These are phyloP conservation scores for Euphorbia corollata DNA, from an alignment of 441 rosid genomes.

Conservation along the genomic window DNA sequence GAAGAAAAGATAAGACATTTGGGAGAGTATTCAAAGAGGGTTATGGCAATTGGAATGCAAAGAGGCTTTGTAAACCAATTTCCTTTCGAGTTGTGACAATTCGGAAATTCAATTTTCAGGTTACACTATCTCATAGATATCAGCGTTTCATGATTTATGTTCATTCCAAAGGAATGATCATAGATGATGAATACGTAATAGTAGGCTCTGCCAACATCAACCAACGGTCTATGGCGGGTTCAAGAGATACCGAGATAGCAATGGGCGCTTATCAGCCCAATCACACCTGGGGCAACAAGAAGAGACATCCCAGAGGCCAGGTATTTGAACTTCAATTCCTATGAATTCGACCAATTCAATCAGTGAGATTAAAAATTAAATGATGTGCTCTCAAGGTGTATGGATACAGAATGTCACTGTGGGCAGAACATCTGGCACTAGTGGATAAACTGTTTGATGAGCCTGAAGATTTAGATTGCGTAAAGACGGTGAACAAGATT, in stretches of 20 bases:
- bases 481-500: slow-evolving; percentile 50
- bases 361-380: not conserved
- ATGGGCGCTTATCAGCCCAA: slow-evolving; percentile 75
- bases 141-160: slow-evolving; percentile 78
- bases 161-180: slow-evolving; percentile 80
- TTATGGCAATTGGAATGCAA: too few species aligned
- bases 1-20: not conserved
- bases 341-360: not conserved
- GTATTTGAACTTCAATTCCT: slow-evolving; percentile 20
- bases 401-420: slow-evolving; percentile 75
- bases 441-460: slow-evolving; percentile 39
- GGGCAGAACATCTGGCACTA: slow-evolving; percentile 74
- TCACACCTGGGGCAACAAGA: slow-evolving; percentile 47
- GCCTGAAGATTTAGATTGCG: slow-evolving; percentile 51
- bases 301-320: slow-evolving; percentile 63
- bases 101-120: slow-evolving; percentile 34
- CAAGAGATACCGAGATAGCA: slow-evolving; percentile 84
- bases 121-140: slow-evolving; percentile 45
- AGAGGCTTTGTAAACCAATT: not conserved
- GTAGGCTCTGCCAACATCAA: slow-evolving; percentile 84
- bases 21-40: too few species aligned
- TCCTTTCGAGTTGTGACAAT: not conserved
- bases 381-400: slow-evolving; percentile 37
- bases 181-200: slow-evolving; percentile 73
- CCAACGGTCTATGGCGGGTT: slow-evolving; percentile 78